Evolutionary conservation across 345 rosid genomes (phyloP).

Genomic region (Salix exigua): DNA sequence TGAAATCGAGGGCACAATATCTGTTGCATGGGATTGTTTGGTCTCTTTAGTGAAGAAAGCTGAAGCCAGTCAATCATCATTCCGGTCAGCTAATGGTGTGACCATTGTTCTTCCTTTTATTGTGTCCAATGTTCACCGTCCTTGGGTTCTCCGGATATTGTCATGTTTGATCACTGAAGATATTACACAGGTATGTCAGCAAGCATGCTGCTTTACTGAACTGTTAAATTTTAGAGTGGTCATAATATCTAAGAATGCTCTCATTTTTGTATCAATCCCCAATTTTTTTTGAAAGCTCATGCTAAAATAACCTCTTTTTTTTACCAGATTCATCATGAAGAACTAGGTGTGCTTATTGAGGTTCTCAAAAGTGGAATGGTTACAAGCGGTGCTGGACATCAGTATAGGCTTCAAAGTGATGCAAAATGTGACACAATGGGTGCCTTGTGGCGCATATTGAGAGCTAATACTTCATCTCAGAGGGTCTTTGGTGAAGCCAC

Average conservation of each 20-base stretch:
- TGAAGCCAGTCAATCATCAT: slow-evolving; percentile 81
- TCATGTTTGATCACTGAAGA: slow-evolving; percentile 98
- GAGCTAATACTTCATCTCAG: slow-evolving; percentile 77
- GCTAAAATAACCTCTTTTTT: slow-evolving; percentile 8
- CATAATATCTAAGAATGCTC: not conserved
- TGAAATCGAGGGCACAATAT: slow-evolving; percentile 72
- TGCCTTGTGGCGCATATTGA: slow-evolving; percentile 90
- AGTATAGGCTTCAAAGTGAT: slow-evolving; percentile 79
- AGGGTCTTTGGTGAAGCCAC: slow-evolving; percentile 94
- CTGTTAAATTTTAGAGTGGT: slow-evolving; percentile 4
- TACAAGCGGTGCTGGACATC: slow-evolving; percentile 79
- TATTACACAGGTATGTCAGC: slow-evolving; percentile 56
- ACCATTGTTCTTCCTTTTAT: slow-evolving; percentile 79
- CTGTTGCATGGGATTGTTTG: slow-evolving; percentile 95
- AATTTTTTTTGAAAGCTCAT: not conserved
- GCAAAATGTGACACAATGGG: slow-evolving; percentile 99
- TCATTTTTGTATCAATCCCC: not conserved
- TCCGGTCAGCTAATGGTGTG: slow-evolving; percentile 87
- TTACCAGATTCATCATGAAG: slow-evolving; percentile 85
- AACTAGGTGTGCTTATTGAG: slow-evolving; percentile 82
- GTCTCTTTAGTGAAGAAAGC: slow-evolving; percentile 89
- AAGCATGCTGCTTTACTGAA: not conserved
- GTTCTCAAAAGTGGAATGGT: slow-evolving; percentile 98
- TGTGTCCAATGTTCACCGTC: slow-evolving; percentile 74
- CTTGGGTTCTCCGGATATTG: slow-evolving; percentile 81